Evolutionary conservation across 2,329 filamentous ascomycete species (phyloP), one percentile per base, ranked within the genome.

Genomic region (Exophiala phaeomuriformis): DNA sequence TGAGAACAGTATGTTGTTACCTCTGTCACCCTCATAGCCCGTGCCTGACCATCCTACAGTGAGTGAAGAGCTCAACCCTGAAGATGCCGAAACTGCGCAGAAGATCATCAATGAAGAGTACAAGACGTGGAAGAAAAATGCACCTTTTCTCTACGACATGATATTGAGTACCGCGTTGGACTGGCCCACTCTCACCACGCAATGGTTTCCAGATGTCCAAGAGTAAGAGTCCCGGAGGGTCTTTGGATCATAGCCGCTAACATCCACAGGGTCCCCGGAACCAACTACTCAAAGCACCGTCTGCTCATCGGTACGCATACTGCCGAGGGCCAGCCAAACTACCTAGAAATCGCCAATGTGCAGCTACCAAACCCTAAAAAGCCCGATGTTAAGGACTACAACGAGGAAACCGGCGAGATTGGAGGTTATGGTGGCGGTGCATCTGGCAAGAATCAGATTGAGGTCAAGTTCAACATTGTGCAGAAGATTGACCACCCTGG

Each of bases 101-200:
- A 62, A 63, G 48, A 44, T 61, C 39, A 62, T 63, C 56, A 63
- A 63, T 49, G 39, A 64, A 90, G 93, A 98, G 71, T 98, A 98
- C 81, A 98, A 98, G 72, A 96, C 91, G 62, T 98, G 93, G 93
- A 98, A 98, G 79, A 98, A 98, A 78, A 98, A 98, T 73, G 89
- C 88, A 61, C 90, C 93, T 2, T 97, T 97, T 68, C 85, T 98
- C 64, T 98, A 98, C 71, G 93, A 98, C 70, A 88, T 96, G 83
- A 93, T 98, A 61, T 79, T 97, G 60, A 90, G 90, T 65, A 95
- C 89, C 61, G 94, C 94, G 39, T 77, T 98, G 53, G 90, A 95
- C 67, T 98, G 93, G 93, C 93, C 93, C 9, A 96, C 93, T 2
- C 81, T 98, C 58, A 97, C 93, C 29, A 90, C 90, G 1, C 93